Evolutionary conservation across 2,329 filamentous ascomycete species (phyloP), one percentile per base, ranked within the genome.

Genomic region (Cytospora piceicola): DNA sequence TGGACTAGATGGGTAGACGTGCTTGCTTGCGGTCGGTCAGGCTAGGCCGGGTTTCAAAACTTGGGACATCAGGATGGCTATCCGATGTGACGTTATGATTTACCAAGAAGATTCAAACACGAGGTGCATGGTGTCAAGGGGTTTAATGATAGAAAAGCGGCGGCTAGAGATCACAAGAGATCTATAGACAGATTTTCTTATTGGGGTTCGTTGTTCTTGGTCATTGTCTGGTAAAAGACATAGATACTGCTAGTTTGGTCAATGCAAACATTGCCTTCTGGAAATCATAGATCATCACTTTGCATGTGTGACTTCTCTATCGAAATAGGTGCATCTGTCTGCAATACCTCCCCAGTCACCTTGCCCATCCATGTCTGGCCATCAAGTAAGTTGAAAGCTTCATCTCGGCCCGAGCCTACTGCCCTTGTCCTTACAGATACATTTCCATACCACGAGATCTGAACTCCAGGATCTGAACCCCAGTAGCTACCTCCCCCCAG

Each of bases 1-100:
- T 82, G 68, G 72, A 79, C 59, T 69, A 66, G 36, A 51, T 11
- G 17, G 34, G n/a, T 29, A 22, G 12, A 12, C 24, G n/a, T 20
- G 24, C n/a, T 46, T 46, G n/a, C n/a, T 6, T 49, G 7, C 12
- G 17, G 7, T 17, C 20, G 42, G 17, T n/a, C n/a, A n/a, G 27
- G 32, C 11, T 34, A 15, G 34, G 34, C 14, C 34, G 34, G 34
- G 12, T 36, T 36, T 36, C 12, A 15, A 15, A 36, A 36, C 11
- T 36, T 36, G 7, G 12, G 22, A 22, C 39, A 7, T 8, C 39
- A 8, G 46, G 15, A 24, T 49, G 46, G n/a, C 11, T 49, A 24
- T 20, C 46, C 46, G 46, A 14, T 49, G 12, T 49, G 46, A 22
- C 46, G n/a, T 22, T 49, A 14, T 22, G 42, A 22, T 49, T 22